Conservation (phyloP, 306 rosid genomes). For the Medicago ruthenica region DNA sequence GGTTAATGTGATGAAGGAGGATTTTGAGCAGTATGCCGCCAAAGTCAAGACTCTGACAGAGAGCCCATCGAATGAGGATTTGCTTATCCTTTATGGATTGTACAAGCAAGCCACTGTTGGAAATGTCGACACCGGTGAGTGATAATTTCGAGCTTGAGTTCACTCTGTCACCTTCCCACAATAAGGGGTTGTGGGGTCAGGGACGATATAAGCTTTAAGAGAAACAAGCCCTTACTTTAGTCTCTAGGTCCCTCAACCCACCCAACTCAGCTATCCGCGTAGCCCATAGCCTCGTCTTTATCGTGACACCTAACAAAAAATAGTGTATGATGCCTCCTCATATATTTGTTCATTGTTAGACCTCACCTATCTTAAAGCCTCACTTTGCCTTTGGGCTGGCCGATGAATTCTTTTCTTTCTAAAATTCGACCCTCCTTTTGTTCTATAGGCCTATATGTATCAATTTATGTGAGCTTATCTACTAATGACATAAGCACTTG, state of each 20-base stretch:
- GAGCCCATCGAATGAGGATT: constrained; percentile 65
- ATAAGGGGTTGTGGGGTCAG: neutral
- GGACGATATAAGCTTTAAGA: neutral
- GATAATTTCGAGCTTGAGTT: constrained; percentile 5
- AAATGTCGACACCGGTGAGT: constrained; percentile 74
- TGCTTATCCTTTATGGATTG: constrained; percentile 88
- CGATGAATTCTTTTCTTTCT: neutral
- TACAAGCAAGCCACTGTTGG: constrained; percentile 96
- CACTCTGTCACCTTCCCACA: neutral
- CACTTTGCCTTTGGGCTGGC: neutral
- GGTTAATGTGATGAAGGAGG: constrained; percentile 68
- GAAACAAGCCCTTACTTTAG: neutral
- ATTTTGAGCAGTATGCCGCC: constrained; percentile 83
- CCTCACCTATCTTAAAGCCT: neutral
- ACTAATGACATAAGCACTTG: neutral
- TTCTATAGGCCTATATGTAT: neutral
- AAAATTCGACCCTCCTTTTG: too few species aligned
- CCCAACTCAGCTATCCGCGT: neutral
- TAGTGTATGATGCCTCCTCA: neutral
- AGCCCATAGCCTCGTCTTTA: neutral
- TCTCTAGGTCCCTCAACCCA: neutral
- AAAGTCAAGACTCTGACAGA: constrained; percentile 83
- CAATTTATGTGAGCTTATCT: neutral
- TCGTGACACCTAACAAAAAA: neutral
- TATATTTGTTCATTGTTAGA: neutral